phyloP scores from a whole-genome alignment of 2,329 filamentous ascomycete genomes.

The Aspergillus fischeri region DNA sequence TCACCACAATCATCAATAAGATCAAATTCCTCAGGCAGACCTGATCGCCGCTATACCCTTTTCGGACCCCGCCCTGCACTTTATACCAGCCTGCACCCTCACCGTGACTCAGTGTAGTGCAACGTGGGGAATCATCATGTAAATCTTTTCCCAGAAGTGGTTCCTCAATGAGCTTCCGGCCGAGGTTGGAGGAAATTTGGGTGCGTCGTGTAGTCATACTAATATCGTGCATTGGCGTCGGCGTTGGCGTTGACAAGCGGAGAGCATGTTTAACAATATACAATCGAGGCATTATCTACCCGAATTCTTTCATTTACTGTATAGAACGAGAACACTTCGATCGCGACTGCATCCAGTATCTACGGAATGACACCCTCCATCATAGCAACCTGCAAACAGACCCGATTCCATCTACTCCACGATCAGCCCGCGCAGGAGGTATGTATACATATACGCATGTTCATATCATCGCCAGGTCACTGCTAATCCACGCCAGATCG shows the following conservation, averaged over 20 bases:
- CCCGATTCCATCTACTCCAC: slow-evolving; percentile 58
- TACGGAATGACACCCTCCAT: slow-evolving; percentile 33
- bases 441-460: slow-evolving; percentile 2
- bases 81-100: slow-evolving; percentile 1
- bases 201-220: not conserved
- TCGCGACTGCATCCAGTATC: not conserved
- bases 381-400: slow-evolving; percentile 63
- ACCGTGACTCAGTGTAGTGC: slow-evolving; percentile 3
- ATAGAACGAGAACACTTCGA: too few species aligned
- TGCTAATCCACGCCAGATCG: slow-evolving; percentile 45
- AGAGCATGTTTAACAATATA: not conserved
- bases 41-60: slow-evolving; percentile 14
- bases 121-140: not conserved
- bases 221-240: not conserved
- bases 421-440: slow-evolving; percentile 55
- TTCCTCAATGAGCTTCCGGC: not conserved
- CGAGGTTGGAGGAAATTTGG: not conserved
- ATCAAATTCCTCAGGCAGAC: slow-evolving; percentile 12
- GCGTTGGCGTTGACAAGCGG: too few species aligned
- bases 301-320: too few species aligned
- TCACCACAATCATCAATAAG: not conserved
- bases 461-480: not conserved
- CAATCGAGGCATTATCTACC: not conserved
- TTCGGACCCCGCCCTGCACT: slow-evolving; percentile 20
- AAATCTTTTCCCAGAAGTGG: not conserved